Evolutionary conservation across 2,329 filamentous ascomycete genomes (phyloP).

Genomic region (Talaromyces sp.): DNA sequence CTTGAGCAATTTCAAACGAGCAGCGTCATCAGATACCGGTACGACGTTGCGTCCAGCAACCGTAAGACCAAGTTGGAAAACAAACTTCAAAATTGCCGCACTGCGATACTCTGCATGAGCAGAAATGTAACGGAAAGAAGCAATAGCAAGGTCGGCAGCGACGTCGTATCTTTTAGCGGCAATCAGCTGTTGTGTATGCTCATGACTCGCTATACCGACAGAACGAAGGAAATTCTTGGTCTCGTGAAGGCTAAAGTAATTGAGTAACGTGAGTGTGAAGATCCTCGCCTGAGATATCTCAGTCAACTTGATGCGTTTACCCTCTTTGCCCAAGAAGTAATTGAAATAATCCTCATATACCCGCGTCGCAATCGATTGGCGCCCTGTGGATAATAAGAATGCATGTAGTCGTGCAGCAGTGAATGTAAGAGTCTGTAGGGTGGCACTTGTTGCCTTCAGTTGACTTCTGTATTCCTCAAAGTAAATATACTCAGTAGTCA

Average conservation of each 20-base stretch:
- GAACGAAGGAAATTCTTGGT: constrained; percentile 39
- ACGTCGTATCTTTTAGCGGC: constrained; percentile 30
- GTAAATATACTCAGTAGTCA: constrained; percentile 46
- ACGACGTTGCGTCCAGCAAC: constrained; percentile 40
- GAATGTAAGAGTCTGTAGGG: constrained; percentile 38
- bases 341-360: constrained; percentile 34
- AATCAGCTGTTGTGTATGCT: constrained; percentile 31
- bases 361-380: constrained; percentile 26
- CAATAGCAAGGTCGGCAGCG: constrained; percentile 36
- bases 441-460: constrained; percentile 38
- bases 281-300: constrained; percentile 32
- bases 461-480: constrained; percentile 42
- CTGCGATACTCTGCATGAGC: constrained; percentile 33
- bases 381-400: constrained; percentile 31
- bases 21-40: constrained; percentile 33
- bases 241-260: constrained; percentile 37
- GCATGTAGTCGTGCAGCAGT: constrained; percentile 37
- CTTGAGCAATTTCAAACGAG: constrained; percentile 42
- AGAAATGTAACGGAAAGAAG: constrained; percentile 36
- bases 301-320: constrained; percentile 31
- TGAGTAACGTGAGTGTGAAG: constrained; percentile 34
- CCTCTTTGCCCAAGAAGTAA: constrained; percentile 37
- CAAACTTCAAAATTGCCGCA: constrained; percentile 35
- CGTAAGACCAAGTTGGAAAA: constrained; percentile 35
- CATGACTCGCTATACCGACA: constrained; percentile 37